Conservation (phyloP, 345 rosid genomes). For the Citrus inodora region DNA sequence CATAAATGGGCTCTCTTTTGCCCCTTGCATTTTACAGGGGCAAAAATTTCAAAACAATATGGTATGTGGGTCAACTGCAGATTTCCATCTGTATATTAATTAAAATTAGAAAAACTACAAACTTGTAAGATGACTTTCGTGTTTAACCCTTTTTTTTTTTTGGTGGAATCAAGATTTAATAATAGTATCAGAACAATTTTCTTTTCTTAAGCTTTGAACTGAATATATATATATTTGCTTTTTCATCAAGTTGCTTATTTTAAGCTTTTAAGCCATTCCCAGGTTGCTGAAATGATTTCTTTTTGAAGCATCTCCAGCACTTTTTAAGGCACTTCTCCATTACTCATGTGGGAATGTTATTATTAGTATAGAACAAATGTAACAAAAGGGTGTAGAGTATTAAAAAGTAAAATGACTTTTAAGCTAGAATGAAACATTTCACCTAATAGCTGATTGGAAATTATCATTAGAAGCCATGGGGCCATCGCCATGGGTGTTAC, state of each 20-base stretch:
- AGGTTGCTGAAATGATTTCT: not conserved
- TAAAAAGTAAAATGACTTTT: not conserved
- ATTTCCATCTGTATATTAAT: not conserved
- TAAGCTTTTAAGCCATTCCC: not conserved
- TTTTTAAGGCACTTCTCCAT: not conserved
- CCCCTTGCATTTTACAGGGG: not conserved
- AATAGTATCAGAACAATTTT: not conserved
- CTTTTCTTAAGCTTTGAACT: not conserved
- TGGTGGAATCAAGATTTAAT: not conserved
- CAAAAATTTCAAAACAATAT: not conserved
- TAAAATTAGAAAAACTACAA: not conserved
- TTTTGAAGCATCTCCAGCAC: not conserved
- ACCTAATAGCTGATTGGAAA: not conserved
- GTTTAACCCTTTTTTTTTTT: not conserved
- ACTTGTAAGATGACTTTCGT: not conserved
- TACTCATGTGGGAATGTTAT: not conserved
- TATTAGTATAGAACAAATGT: not conserved
- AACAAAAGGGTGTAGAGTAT: not conserved
- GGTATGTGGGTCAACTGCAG: not conserved
- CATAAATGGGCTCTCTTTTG: not conserved
- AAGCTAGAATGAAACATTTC: not conserved
- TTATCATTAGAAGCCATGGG: not conserved
- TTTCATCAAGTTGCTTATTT: not conserved
- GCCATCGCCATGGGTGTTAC: constrained; percentile 16
- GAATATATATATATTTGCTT: not conserved